These are phyloP conservation scores for Stellera chamaejasme DNA, from an alignment of 345 rosid genomes.

Conservation along the genomic window DNA sequence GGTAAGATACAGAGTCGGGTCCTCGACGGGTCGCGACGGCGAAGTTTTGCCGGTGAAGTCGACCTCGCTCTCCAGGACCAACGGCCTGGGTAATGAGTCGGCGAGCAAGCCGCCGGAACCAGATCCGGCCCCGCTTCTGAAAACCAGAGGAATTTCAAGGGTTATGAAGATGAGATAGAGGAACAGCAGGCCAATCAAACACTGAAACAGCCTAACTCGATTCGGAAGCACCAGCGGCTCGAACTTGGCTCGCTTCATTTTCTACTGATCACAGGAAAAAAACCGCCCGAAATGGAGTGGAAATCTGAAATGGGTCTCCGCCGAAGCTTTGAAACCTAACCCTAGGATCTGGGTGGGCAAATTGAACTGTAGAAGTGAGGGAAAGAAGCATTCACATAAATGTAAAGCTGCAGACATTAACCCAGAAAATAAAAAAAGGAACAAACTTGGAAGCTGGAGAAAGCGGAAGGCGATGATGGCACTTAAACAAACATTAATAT, in stretches of 20 bases:
- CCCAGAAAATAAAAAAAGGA: no score
- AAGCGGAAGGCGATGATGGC: not conserved
- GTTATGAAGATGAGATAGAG: slow-evolving; percentile 36
- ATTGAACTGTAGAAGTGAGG: not conserved
- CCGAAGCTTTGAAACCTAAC: not conserved
- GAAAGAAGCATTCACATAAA: slow-evolving; percentile 2
- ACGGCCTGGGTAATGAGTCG: slow-evolving; percentile 29
- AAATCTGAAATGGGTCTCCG: not conserved
- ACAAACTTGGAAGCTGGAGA: not conserved
- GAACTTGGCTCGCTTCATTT: slow-evolving; percentile 38
- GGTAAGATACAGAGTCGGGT: not conserved
- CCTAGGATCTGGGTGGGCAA: not conserved
- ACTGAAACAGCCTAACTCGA: slow-evolving; percentile 35
- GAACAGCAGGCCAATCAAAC: slow-evolving; percentile 26
- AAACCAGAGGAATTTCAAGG: slow-evolving; percentile 40
- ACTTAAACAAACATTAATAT: not conserved
- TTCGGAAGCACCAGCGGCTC: slow-evolving; percentile 23
- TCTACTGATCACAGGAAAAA: not conserved
- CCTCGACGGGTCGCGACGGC: slow-evolving; percentile 9
- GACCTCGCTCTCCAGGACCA: slow-evolving; percentile 17
- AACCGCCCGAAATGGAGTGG: not conserved
- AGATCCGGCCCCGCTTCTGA: slow-evolving; percentile 25
- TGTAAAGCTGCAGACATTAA: not conserved
- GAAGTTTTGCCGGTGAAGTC: slow-evolving; percentile 8
- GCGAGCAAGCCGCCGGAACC: slow-evolving; percentile 16